These are phyloP conservation scores for Butyriboletus loyo DNA, from an alignment of 768 basidiomycete genomes.

Conservation along the genomic window DNA sequence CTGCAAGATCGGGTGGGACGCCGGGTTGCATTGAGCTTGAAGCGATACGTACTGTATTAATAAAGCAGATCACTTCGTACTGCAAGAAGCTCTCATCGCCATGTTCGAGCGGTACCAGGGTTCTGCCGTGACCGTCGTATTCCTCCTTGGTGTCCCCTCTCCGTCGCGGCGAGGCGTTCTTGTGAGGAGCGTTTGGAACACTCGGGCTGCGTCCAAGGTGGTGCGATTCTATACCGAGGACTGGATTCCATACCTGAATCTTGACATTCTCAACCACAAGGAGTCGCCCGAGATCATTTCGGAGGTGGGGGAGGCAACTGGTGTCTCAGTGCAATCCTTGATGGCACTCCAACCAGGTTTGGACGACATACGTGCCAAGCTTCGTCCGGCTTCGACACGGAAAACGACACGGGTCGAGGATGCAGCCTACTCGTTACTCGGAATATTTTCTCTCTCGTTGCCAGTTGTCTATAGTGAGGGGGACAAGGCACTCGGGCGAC, in stretches of 20 bases:
- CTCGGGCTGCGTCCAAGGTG: constrained; percentile 1
- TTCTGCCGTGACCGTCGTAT: constrained; percentile 1
- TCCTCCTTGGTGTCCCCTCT: not conserved
- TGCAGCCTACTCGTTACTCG: not conserved
- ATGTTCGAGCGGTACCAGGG: constrained; percentile 12
- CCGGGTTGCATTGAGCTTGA: constrained; percentile 4
- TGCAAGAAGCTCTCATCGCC: constrained; percentile 1
- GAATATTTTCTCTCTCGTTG: not conserved
- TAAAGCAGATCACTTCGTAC: not conserved
- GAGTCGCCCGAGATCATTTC: not conserved
- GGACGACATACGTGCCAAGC: not conserved
- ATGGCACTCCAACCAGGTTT: not conserved
- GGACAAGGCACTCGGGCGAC: constrained; percentile 1
- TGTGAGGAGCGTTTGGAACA: constrained; percentile 1
- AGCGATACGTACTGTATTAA: constrained; percentile 10
- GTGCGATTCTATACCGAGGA: constrained; percentile 4
- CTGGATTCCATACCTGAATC: not conserved
- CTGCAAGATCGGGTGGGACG: constrained; percentile 1
- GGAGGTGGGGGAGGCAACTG: constrained; percentile 4
- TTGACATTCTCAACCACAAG: constrained; percentile 1
- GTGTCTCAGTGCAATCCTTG: not conserved
- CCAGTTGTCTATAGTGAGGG: constrained; percentile 4
- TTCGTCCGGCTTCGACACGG: not conserved
- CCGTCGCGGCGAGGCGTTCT: not conserved
- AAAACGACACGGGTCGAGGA: not conserved